Evolutionary conservation across 208 protist genomes (phyloP).

Genomic region (Naegleria fowleri): DNA sequence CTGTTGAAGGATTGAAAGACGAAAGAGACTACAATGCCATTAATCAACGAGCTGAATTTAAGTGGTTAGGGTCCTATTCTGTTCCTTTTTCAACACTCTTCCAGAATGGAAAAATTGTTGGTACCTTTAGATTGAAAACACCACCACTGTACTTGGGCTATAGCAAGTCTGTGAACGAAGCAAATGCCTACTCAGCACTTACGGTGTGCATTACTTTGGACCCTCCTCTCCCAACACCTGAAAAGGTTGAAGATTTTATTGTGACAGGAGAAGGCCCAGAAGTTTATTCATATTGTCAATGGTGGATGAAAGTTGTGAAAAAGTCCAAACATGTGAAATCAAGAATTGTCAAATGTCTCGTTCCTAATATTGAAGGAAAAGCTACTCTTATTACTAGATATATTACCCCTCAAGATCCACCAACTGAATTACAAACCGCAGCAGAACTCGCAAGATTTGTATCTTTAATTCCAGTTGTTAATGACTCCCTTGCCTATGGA

Average conservation of each 20-base stretch:
- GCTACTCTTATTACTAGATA: slow-evolving; percentile 37
- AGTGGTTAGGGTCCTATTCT: slow-evolving; percentile 38
- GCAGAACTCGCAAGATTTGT: slow-evolving; percentile 32
- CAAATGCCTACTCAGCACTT: slow-evolving; percentile 24
- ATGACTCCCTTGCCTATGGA: slow-evolving; percentile 24
- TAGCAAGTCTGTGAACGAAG: background rate
- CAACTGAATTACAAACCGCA: background rate
- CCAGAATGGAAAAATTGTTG: slow-evolving; percentile 34
- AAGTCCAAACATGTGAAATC: background rate
- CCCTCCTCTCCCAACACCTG: slow-evolving; percentile 31
- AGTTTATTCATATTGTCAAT: slow-evolving; percentile 13
- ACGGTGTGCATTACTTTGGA: slow-evolving; percentile 39
- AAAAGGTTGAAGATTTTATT: background rate
- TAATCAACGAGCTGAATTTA: slow-evolving; percentile 31
- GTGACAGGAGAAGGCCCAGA: background rate
- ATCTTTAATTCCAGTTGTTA: slow-evolving; percentile 32
- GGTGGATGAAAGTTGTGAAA: background rate
- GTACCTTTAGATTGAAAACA: slow-evolving; percentile 34
- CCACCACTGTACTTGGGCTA: slow-evolving; percentile 39
- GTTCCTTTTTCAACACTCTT: slow-evolving; percentile 46
- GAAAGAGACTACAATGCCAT: slow-evolving; percentile 30
- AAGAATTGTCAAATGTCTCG: background rate
- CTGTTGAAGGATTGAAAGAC: slow-evolving; percentile 34
- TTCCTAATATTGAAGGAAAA: slow-evolving; percentile 6
- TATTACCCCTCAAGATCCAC: slow-evolving; percentile 32